Conservation (phyloP, 306 rosid species). For the Cicer yamashitae region DNA sequence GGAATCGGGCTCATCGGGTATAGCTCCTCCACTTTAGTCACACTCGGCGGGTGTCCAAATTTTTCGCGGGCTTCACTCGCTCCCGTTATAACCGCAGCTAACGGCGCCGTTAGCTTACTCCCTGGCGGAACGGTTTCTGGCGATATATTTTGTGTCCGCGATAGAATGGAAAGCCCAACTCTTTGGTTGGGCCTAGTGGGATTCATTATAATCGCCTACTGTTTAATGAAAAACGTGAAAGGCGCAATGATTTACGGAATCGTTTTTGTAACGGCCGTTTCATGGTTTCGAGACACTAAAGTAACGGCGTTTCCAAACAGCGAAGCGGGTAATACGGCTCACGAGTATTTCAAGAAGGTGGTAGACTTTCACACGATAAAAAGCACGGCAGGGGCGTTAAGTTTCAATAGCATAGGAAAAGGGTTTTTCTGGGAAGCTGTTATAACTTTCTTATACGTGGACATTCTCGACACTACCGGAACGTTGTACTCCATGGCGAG, state of each 20-base stretch:
- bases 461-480: constrained; percentile 87
- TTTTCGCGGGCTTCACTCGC: constrained; percentile 66
- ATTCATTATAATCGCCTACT: constrained; percentile 76
- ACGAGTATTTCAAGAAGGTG: constrained; percentile 77
- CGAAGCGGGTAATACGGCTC: constrained; percentile 59
- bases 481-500: constrained; percentile 91
- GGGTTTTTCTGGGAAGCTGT: constrained; percentile 90
- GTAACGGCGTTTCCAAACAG: constrained; percentile 85
- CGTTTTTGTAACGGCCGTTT: constrained; percentile 78
- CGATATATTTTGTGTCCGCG: constrained; percentile 57
- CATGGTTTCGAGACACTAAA: constrained; percentile 81
- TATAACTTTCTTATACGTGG: constrained; percentile 83
- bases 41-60: constrained; percentile 78
- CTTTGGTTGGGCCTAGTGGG: constrained; percentile 91
- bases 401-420: constrained; percentile 64
- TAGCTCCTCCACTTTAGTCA: constrained; percentile 71
- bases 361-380: constrained; percentile 78
- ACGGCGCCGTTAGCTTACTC: constrained; percentile 69
- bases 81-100: constrained; percentile 61
- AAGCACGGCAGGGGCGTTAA: constrained; percentile 83
- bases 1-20: constrained; percentile 87
- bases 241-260: constrained; percentile 98
- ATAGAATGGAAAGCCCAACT: constrained; percentile 92
- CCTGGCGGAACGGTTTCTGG: constrained; percentile 70
- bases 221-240: constrained; percentile 72